phyloP scores from a whole-genome alignment of 108 stramenopile species.

The Conticribra weissflogii region DNA sequence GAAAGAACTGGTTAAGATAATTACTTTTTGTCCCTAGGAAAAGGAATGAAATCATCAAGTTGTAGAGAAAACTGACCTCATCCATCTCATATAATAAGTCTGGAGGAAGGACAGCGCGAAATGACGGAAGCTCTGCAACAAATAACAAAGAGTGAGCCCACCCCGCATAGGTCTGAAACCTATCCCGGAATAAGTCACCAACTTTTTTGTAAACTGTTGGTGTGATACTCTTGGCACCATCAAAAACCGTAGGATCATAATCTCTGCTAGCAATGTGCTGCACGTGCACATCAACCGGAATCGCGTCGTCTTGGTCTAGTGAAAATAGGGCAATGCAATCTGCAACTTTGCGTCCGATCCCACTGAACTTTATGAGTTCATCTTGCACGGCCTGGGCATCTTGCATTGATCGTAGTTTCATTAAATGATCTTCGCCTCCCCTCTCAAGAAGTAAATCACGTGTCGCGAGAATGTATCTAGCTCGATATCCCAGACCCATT shows the following conservation, averaged over 20 bases:
- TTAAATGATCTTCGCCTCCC: conserved; percentile 73
- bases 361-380: conserved; percentile 72
- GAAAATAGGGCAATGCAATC: conserved; percentile 99
- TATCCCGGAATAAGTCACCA: conserved; percentile 90
- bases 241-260: conserved; percentile 64
- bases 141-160: conserved; percentile 99
- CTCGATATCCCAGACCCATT: conserved; percentile 95
- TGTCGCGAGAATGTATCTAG: conserved; percentile 90
- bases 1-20: not conserved
- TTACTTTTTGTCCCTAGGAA: too few relatives aligned
- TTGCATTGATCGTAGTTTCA: conserved; percentile 35
- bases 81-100: conserved; percentile 78
- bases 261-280: conserved; percentile 96
- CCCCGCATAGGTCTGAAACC: conserved; percentile 87
- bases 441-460: conserved; percentile 49
- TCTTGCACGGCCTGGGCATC: conserved; percentile 70
- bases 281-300: conserved; percentile 97
- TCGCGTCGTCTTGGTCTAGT: conserved; percentile 81
- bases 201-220: conserved; percentile 92
- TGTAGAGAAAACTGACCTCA: conserved; percentile 17
- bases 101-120: conserved; percentile 67
- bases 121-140: conserved; percentile 93
- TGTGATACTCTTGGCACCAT: conserved; percentile 86
- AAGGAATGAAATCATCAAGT: not conserved
- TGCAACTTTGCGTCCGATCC: conserved; percentile 97